phyloP scores from a whole-genome alignment of 139 green algal species.

The Volvox africanus region DNA sequence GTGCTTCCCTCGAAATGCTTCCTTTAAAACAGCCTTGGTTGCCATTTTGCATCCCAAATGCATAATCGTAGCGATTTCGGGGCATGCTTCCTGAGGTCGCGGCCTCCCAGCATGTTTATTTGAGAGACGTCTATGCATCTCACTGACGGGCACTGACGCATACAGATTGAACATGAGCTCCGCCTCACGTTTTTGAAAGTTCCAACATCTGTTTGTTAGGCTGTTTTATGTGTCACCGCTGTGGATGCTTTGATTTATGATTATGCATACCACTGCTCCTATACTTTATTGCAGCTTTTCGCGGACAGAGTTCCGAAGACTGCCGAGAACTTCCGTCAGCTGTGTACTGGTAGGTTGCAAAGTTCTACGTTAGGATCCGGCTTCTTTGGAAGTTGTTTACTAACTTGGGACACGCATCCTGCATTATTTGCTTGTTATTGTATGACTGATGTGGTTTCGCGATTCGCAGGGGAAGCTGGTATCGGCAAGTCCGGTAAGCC shows the following conservation, averaged over 20 bases:
- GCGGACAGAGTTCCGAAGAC: slow-evolving; percentile 83
- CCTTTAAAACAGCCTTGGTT: too few species aligned
- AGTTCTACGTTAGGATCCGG: not conserved
- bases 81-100: not conserved
- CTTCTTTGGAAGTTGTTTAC: not conserved
- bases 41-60: too few species aligned
- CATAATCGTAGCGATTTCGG: too few species aligned
- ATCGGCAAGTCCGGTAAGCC: slow-evolving; percentile 82
- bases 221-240: too few species aligned
- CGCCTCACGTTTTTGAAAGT: too few species aligned
- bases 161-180: too few species aligned
- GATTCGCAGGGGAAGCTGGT: not conserved
- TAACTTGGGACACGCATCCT: not conserved
- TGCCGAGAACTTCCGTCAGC: slow-evolving; percentile 92
- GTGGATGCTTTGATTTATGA: too few species aligned
- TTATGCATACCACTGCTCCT: too few species aligned
- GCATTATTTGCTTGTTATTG: not conserved
- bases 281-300: slow-evolving; percentile 55
- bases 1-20: too few species aligned
- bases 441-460: not conserved
- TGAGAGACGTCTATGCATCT: too few species aligned
- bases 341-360: slow-evolving; percentile 85
- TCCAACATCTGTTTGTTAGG: too few species aligned
- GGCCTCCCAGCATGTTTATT: not conserved
- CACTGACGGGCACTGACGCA: too few species aligned